These are phyloP conservation scores for Suillus lakei DNA, from an alignment of 768 basidiomycete species.

Conservation along the genomic window DNA sequence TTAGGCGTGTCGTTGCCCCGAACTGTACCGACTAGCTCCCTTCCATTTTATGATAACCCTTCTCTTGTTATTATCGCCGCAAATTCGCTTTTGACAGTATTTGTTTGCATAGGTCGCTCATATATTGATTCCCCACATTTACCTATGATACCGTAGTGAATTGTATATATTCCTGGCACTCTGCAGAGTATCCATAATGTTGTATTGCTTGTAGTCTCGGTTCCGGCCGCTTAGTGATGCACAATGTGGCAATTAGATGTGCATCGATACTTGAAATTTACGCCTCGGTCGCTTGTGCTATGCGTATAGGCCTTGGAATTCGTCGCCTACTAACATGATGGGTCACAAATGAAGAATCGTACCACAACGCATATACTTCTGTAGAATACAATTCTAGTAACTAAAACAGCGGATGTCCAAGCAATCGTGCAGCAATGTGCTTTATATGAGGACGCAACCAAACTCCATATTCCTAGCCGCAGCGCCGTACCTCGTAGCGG, in stretches of 20 bases:
- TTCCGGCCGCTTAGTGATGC: neutral
- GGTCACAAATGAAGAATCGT: no score
- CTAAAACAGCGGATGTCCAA: no score
- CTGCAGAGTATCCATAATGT: constrained; percentile 8
- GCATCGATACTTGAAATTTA: no score
- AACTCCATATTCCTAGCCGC: neutral
- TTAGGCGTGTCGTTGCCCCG: neutral
- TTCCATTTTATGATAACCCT: neutral
- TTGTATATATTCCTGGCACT: constrained; percentile 4
- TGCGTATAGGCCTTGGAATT: no score
- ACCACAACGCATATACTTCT: no score
- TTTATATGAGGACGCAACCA: no score
- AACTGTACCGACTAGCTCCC: constrained; percentile 5
- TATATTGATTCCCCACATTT: constrained; percentile 20
- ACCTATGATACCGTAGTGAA: constrained; percentile 16
- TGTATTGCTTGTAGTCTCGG: neutral
- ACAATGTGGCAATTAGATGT: neutral
- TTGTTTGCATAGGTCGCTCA: constrained; percentile 10
- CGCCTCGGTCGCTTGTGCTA: no score
- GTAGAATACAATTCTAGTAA: no score
- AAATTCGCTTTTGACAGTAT: constrained; percentile 8
- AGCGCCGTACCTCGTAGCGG: neutral
- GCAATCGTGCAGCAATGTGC: no score
- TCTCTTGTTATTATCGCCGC: neutral
- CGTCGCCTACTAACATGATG: no score